phyloP scores from a whole-genome alignment of 306 rosid species.

The Hippophae gyantsensis region DNA sequence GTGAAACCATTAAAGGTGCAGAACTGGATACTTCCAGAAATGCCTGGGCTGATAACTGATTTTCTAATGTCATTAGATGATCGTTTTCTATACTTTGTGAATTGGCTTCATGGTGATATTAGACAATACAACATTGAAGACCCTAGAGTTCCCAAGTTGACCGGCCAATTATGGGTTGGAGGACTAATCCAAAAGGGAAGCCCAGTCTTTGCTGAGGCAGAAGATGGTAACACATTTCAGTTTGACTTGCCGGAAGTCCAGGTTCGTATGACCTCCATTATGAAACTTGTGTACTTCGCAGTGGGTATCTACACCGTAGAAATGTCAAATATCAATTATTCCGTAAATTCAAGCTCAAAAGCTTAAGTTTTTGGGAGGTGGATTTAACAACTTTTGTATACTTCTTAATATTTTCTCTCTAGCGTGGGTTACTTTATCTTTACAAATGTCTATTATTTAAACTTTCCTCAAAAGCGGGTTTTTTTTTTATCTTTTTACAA shows the following conservation, averaged over 20 bases:
- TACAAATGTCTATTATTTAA: no score
- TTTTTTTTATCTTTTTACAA: no score
- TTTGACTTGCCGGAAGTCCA: constrained; percentile 69
- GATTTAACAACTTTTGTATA: no score
- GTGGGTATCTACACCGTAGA: neutral
- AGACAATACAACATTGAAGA: constrained; percentile 86
- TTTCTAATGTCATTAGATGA: constrained; percentile 85
- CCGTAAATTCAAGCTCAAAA: no score
- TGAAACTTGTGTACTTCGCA: neutral
- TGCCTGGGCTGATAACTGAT: constrained; percentile 95
- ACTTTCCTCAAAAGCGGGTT: no score
- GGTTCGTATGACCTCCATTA: constrained; percentile 34
- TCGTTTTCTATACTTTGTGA: constrained; percentile 70
- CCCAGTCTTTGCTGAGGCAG: constrained; percentile 45
- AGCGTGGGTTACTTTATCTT: no score
- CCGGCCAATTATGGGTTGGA: constrained; percentile 88
- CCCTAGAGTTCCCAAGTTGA: constrained; percentile 46
- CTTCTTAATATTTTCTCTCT: no score
- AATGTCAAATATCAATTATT: no score
- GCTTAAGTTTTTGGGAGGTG: no score
- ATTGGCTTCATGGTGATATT: constrained; percentile 98
- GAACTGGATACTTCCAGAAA: constrained; percentile 88
- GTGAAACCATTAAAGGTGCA: constrained; percentile 74
- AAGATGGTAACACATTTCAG: constrained; percentile 66
- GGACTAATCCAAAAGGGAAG: constrained; percentile 78